Evolutionary conservation across 345 rosid species (phyloP), one percentile per base, ranked within the genome.

Genomic region (Punica granatum): DNA sequence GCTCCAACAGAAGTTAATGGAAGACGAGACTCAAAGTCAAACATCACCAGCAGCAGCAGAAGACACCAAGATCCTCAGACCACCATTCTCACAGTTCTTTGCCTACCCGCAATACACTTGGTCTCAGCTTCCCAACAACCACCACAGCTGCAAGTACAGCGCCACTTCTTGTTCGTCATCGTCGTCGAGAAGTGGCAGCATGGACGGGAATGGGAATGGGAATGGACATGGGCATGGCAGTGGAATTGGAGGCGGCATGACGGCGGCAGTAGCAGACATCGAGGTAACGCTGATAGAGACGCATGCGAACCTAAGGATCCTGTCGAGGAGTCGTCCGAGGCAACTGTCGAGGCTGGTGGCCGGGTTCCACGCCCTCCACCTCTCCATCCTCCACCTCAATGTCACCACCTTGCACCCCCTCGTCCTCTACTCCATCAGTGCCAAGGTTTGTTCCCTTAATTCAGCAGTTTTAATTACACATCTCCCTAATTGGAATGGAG

Each of bases 251-350:
- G 61, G 61, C 8, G 58, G 58, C 19, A 28, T 18, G 6, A 56
- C 2, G 61, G 33, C 71, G 10, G 72, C 84, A n/a, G 70, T 77
- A 36, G 95, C 91, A 26, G 96, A 88, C 72, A 72, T 92, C 9
- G 97, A 92, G 80, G 98, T 84, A 34, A 92, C 89, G 34, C 69
- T 92, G 66, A 83, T 90, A 31, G 97, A 90, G 82, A 88, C 91
- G 6, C 96, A 88, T 73, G 98, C 98, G 65, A 92, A 76, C 76
- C 73, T 92, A n/a, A 76, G 90, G 74, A 86, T 92, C 74, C 82
- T 90, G 60, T 82, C 83, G 4, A 78, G 85, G 36, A 85, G 76
- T 77, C 76, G 77, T 64, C 80, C 77, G 25, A 65, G 82, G 25
- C 89, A 79, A 49, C 84, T 92, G 68, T 80, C 86, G 36, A 86